phyloP scores from a whole-genome alignment of 495 filamentous ascomycete genomes.

The Tuber aestivum region DNA sequence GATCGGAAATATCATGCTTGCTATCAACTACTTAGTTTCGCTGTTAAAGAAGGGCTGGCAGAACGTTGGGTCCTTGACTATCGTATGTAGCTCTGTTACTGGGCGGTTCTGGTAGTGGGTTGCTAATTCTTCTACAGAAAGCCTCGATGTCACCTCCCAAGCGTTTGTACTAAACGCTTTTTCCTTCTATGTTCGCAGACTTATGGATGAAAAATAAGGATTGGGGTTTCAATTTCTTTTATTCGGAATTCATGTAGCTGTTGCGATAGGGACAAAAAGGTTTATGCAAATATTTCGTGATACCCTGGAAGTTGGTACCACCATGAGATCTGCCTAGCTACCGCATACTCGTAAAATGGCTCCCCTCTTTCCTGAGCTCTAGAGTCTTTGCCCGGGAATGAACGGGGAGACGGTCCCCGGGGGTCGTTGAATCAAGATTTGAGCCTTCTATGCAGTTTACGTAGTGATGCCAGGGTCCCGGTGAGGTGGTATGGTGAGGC shows the following conservation, averaged over 20 bases:
- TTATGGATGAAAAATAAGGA: background rate
- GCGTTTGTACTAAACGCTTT: slow-evolving; percentile 72
- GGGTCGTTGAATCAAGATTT: background rate
- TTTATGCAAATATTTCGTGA: background rate
- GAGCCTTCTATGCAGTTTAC: background rate
- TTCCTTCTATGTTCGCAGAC: background rate
- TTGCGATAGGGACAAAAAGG: background rate
- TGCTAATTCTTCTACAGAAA: slow-evolving; percentile 52
- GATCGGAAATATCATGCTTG: slow-evolving; percentile 87
- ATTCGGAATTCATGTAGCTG: background rate
- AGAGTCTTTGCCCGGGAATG: background rate
- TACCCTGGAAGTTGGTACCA: background rate
- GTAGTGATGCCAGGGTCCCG: background rate
- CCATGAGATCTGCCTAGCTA: background rate
- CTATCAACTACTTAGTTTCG: slow-evolving; percentile 99
- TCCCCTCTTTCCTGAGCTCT: background rate
- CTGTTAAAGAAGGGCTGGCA: slow-evolving; percentile 99
- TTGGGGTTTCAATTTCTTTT: background rate
- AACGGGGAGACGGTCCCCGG: background rate
- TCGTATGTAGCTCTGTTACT: slow-evolving; percentile 45
- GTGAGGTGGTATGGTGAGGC: background rate
- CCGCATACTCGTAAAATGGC: background rate
- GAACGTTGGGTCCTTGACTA: slow-evolving; percentile 97
- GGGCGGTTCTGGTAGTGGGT: background rate
- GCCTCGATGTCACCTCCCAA: slow-evolving; percentile 97